Evolutionary conservation across 169 alveolate species (phyloP).

Genomic region (Eimeria praecox): DNA sequence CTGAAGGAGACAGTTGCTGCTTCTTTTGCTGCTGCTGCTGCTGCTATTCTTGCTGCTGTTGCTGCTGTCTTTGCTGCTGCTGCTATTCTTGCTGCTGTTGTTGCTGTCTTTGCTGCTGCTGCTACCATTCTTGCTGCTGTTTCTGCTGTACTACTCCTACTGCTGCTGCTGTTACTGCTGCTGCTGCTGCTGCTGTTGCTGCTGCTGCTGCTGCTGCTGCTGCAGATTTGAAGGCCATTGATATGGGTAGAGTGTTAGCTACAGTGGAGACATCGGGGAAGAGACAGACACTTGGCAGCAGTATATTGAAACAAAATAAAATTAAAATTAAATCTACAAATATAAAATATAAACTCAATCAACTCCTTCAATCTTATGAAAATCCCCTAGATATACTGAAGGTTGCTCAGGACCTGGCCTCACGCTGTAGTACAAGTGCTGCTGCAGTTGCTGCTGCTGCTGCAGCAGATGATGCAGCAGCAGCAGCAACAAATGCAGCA

Average conservation of each 20-base stretch:
- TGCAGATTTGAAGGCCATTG: constrained; percentile 16
- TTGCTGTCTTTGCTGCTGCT: no score
- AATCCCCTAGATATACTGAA: constrained; percentile 55
- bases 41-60: no score
- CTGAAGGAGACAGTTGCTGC: no score
- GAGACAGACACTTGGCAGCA: constrained; percentile 24
- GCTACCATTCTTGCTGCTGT: no score
- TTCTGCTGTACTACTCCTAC: no score
- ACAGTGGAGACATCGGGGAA: constrained; percentile 36
- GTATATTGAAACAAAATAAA: background rate
- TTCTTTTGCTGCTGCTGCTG: no score
- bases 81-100: no score
- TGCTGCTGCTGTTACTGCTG: background rate
- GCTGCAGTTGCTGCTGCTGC: background rate
- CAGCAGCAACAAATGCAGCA: background rate
- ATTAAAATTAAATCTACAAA: background rate
- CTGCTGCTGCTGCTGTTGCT: background rate
- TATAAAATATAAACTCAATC: background rate
- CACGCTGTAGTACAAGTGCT: constrained; percentile 33
- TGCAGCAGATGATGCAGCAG: background rate
- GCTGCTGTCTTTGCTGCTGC: no score
- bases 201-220: background rate
- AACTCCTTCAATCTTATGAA: constrained; percentile 9
- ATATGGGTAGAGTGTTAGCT: constrained; percentile 21
- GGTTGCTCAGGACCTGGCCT: constrained; percentile 65